Evolutionary conservation across 805 yeast genomes (phyloP), one percentile per base, ranked within the genome.

Genomic region (Ogataea neopini): DNA sequence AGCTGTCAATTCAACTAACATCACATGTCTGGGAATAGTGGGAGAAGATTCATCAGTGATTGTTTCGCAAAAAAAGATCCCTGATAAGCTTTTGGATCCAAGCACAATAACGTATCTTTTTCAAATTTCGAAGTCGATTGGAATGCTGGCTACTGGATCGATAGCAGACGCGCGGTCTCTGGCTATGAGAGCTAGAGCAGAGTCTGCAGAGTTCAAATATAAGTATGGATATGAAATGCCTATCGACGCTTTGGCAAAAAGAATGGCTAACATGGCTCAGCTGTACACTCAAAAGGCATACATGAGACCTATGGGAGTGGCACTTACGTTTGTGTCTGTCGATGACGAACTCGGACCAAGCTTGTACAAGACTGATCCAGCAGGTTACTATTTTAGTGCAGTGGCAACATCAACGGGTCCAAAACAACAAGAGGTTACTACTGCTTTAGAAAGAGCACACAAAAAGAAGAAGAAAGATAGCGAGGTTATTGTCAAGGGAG

Each of bases 211-310:
- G 67, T 94, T 88, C 73, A 80, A 88, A 62, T 92, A 92, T 73
- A 86, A 88, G 66, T 88, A 88, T 67, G 99, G 99, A 34, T 94
- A 90, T 66, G 97, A 88, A 64, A 91, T 94, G 89, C 98, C 98
- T 2, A 88, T 88, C 53, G 97, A 89, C 63, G 88, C 86, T 22
- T 74, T 91, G 60, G 88, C 97, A 34, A 92, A 92, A 72, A 80
- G 97, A 66, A 85, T 94, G 87, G 98, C 98, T 47, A 94, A 94
- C 67, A 72, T 90, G 63, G 86, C 96, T 42, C 99, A 94, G 74
- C 81, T 94, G 53, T 94, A 90, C 69, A 94, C 99, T 35, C 99
- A 94, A 71, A 80, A 97, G 64, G 98, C 98, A 9, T 92, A 92
- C 69, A 94, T 94, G 98, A 83, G 99, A 70, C 99, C 99, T 20